Base-by-base conservation (phyloP, 257 asterid species). In the Nicotiana paniculata region DNA sequence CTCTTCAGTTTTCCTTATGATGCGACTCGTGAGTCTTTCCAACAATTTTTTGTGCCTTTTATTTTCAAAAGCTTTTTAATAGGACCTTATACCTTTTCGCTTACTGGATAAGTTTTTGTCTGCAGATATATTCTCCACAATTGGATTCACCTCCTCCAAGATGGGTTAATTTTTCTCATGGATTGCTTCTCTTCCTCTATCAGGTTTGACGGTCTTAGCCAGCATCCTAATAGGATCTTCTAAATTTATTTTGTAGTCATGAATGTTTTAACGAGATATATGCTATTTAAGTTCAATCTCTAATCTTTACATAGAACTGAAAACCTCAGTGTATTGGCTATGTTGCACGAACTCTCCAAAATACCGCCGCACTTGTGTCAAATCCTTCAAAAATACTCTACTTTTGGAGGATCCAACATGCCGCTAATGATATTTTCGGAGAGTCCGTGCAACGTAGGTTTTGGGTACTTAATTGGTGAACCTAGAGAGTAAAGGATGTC, bases 41-140 rank as follows among this genome's bases (percentile, higher is more conserved):
- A 58, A 9, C 55, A 63, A 24, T 35, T 46, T 28, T 53, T 61
- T 48, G 6, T n/a, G 51, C 3, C 3, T 64, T 66, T 84, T 67
- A 37, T 80, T 33, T 67, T 9, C 16, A 13, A 48, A 77, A 33
- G 62, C 51, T 58, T 58, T 61, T 69, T 83, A 26, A 48, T 48
- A 48, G 46, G 43, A 13, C 28, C n/a, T 53, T 59, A 80, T 24
- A n/a, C 17, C 79, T 30, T 81, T 66, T 80, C 79, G 79, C 80
- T 77, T 53, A 77, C 77, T 57, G 83, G 58, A 87, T 30, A 58
- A 80, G 55, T 59, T 64, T 58, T 79, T 54, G 69, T 48, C 75
- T 80, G 79, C 95, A 95, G 98, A 86, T 93, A 76, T 93, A 95
- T 88, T 95, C 98, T 68, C 98, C 98, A 77, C 94, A 85, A 32